Evolutionary conservation across 163 green algal species (phyloP).

Genomic region (Chloromonas sp.): DNA sequence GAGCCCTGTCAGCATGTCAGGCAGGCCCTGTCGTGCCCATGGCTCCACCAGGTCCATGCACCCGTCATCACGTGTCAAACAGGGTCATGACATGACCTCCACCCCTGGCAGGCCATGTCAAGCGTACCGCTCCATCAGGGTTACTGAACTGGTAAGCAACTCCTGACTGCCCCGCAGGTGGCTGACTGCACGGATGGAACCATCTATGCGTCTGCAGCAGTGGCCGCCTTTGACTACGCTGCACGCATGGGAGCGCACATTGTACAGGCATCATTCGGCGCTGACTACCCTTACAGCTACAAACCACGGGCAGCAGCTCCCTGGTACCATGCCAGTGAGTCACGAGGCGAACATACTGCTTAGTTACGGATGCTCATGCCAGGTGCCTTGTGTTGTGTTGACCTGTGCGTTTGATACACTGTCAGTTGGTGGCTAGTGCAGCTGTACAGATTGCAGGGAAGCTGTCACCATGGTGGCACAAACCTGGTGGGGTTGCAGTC

Average conservation of each 20-base stretch:
- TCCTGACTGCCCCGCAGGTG: constrained; percentile 12
- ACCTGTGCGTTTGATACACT: too few relatives aligned
- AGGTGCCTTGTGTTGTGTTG: neutral
- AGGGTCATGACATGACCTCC: neutral
- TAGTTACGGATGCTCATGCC: neutral
- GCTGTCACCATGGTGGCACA: too few relatives aligned
- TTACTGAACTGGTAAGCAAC: neutral
- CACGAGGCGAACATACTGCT: neutral
- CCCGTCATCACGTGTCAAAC: neutral
- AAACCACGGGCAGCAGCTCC: neutral
- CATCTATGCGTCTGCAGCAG: constrained; percentile 6
- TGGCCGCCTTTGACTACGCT: constrained; percentile 30
- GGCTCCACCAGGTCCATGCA: neutral
- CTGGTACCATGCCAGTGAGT: neutral
- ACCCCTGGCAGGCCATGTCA: neutral
- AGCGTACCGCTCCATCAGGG: neutral
- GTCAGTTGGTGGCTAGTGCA: too few relatives aligned
- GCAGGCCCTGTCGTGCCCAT: neutral
- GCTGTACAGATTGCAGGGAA: too few relatives aligned
- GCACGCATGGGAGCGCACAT: constrained; percentile 22
- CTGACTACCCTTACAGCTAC: neutral
- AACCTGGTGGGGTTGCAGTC: too few relatives aligned
- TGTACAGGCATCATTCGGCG: constrained; percentile 5
- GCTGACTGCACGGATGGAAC: constrained; percentile 4
- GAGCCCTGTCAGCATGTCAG: neutral